Conservation (phyloP, 805 yeast genomes). For the Yamadazyma ubonensis region DNA sequence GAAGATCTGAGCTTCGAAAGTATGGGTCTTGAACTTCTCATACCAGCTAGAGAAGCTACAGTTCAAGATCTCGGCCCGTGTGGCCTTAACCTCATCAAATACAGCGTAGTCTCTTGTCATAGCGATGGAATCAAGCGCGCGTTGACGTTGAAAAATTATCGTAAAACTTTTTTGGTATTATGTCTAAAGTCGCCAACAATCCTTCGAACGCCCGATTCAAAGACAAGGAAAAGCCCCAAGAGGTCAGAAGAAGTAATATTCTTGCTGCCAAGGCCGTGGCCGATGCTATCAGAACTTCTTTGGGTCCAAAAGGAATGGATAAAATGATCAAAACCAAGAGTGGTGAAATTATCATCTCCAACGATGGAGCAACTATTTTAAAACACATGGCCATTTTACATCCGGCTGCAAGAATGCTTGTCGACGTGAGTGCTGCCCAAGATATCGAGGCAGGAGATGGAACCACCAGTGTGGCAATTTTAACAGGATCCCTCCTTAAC, state of each 20-base stretch:
- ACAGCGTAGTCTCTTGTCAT: slow-evolving; percentile 24
- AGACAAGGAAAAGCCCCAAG: slow-evolving; percentile 93
- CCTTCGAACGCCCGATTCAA: slow-evolving; percentile 86
- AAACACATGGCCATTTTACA: slow-evolving; percentile 98
- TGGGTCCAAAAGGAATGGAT: slow-evolving; percentile 99
- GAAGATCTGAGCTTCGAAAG: slow-evolving; percentile 25
- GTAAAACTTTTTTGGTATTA: not conserved
- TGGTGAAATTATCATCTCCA: slow-evolving; percentile 92
- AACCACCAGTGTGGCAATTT: slow-evolving; percentile 93
- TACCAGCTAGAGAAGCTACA: slow-evolving; percentile 40
- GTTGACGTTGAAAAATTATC: slow-evolving; percentile 6
- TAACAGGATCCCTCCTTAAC: slow-evolving; percentile 90
- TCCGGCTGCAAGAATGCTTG: slow-evolving; percentile 97
- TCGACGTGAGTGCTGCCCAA: slow-evolving; percentile 95
- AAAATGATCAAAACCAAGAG: slow-evolving; percentile 94
- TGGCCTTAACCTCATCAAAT: slow-evolving; percentile 28
- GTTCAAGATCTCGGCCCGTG: slow-evolving; percentile 27
- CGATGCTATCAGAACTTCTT: slow-evolving; percentile 90
- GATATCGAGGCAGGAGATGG: slow-evolving; percentile 99
- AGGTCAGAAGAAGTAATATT: slow-evolving; percentile 85
- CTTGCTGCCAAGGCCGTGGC: slow-evolving; percentile 93
- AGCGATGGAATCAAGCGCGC: slow-evolving; percentile 1
- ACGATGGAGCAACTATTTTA: slow-evolving; percentile 96
- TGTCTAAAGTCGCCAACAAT: slow-evolving; percentile 20
- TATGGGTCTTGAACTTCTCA: slow-evolving; percentile 20